These are phyloP conservation scores for Pulveroboletus sp. DNA, from an alignment of 768 basidiomycete species.

Conservation along the genomic window DNA sequence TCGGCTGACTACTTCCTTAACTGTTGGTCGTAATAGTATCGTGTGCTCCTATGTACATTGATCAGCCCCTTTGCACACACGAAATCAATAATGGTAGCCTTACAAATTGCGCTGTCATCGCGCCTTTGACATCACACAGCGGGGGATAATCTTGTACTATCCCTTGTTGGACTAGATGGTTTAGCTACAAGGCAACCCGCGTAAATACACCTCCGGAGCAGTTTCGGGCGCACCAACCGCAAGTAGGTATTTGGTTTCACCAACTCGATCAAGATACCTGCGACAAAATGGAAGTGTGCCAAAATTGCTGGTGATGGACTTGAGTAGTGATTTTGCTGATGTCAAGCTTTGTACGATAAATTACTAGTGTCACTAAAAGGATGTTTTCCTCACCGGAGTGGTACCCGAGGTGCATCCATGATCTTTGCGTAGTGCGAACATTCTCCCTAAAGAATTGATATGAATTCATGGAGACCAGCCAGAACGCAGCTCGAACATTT, in stretches of 20 bases:
- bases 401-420: constrained; percentile 65
- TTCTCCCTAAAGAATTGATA: constrained; percentile 59
- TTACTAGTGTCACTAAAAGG: background rate
- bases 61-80: constrained; percentile 4
- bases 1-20: constrained; percentile 81
- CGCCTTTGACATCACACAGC: constrained; percentile 75
- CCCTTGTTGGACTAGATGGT: constrained; percentile 83
- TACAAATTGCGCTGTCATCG: constrained; percentile 95
- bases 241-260: constrained; percentile 90
- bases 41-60: constrained; percentile 67
- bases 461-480: background rate
- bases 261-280: constrained; percentile 88
- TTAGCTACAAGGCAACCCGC: constrained; percentile 54
- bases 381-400: constrained; percentile 57
- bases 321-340: constrained; percentile 81
- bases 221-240: constrained; percentile 52
- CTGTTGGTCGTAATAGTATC: constrained; percentile 78
- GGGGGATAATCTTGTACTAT: constrained; percentile 94
- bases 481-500: constrained; percentile 43
- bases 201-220: background rate
- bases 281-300: constrained; percentile 95
- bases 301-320: constrained; percentile 88
- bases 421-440: constrained; percentile 90
- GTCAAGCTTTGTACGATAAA: constrained; percentile 54
- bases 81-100: constrained; percentile 19